Evolutionary conservation across 1,284 basidiomycete genomes (phyloP).

Genomic region (Ustilago cynodontis): DNA sequence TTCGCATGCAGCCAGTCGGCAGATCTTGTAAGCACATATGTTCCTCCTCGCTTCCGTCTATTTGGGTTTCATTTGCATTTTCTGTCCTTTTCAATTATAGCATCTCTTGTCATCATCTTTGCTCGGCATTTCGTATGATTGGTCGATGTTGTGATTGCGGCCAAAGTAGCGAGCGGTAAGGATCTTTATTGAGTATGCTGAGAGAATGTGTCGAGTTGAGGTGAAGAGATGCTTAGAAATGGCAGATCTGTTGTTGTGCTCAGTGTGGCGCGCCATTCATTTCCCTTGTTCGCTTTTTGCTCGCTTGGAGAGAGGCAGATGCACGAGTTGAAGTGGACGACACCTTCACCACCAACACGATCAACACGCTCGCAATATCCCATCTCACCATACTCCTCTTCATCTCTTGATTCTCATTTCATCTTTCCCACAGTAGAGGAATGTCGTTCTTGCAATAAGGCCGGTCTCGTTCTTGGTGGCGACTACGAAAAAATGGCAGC

Average conservation of each 20-base stretch:
- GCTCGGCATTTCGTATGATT: too few species aligned
- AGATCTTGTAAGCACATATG: constrained; percentile 18
- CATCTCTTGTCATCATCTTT: too few species aligned
- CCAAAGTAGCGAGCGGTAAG: too few species aligned
- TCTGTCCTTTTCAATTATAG: not conserved
- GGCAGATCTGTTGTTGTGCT: not conserved
- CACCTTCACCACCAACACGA: not conserved
- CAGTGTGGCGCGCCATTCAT: not conserved
- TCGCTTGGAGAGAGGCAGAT: not conserved
- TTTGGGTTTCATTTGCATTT: not conserved
- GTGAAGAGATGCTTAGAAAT: constrained; percentile 18
- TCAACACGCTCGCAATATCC: not conserved
- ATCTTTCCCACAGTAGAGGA: not conserved
- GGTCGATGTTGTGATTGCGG: too few species aligned
- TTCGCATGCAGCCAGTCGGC: constrained; percentile 19
- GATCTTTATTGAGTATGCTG: too few species aligned
- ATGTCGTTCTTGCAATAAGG: not conserved
- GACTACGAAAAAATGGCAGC: not conserved
- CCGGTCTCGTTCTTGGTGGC: not conserved
- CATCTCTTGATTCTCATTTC: not conserved
- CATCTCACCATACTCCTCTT: too few species aligned
- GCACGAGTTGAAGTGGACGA: not conserved
- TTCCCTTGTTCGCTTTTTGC: not conserved
- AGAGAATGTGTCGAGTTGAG: not conserved
- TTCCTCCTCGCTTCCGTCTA: not conserved